Conservation (phyloP, 2,329 filamentous ascomycete genomes). For the Botryotinia calthae region DNA sequence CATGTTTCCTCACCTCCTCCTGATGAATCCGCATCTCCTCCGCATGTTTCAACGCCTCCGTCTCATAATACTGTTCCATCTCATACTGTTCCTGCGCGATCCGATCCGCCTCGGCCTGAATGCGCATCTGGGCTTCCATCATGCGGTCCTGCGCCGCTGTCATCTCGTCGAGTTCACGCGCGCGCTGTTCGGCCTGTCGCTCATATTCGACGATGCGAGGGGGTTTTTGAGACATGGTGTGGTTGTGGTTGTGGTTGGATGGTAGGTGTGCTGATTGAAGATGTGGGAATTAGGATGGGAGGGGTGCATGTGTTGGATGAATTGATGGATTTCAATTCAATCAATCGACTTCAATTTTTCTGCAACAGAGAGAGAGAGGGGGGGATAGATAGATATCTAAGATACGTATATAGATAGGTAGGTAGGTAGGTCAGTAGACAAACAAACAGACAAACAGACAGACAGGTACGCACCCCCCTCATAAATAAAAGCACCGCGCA, state of each 20-base stretch:
- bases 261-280: background rate
- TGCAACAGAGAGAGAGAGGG: too few relatives aligned
- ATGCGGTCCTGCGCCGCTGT: conserved; percentile 30
- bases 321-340: background rate
- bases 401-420: background rate
- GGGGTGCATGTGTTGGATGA: background rate
- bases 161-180: conserved; percentile 32
- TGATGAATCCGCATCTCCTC: conserved; percentile 36
- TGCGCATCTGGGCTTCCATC: conserved; percentile 29
- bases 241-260: background rate
- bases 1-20: conserved; percentile 36
- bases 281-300: too few relatives aligned
- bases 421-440: background rate
- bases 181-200: conserved; percentile 36
- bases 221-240: conserved; percentile 22
- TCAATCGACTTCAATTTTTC: too few relatives aligned
- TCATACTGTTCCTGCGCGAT: conserved; percentile 39
- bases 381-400: background rate
- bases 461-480: too few relatives aligned
- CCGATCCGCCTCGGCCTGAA: conserved; percentile 32
- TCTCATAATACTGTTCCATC: conserved; percentile 38
- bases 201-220: conserved; percentile 38
- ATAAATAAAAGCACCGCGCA: too few relatives aligned
- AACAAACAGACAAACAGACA: background rate
- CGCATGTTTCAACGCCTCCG: conserved; percentile 36